Conservation (phyloP, 768 basidiomycete species). For the Mycena crocata region DNA sequence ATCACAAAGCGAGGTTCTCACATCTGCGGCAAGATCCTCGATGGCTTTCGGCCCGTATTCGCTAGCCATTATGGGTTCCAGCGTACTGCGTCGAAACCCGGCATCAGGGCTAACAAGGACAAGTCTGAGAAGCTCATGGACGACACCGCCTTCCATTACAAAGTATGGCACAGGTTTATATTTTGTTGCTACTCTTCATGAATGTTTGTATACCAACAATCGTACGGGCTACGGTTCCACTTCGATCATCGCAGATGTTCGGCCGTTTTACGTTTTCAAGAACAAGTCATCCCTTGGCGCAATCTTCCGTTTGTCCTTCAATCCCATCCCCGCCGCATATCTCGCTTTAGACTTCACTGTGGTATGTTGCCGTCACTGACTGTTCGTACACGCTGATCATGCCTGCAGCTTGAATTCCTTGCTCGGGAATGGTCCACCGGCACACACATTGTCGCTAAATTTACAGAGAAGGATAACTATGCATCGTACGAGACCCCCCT, state of each 20-base stretch:
- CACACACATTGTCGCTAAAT: background rate
- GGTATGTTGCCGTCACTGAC: background rate
- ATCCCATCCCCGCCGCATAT: background rate
- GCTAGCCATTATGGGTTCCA: slow-evolving; percentile 4
- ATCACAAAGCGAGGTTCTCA: slow-evolving; percentile 11
- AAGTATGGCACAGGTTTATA: background rate
- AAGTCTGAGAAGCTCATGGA: background rate
- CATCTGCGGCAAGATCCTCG: background rate
- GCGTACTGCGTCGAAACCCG: background rate
- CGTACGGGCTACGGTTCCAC: slow-evolving; percentile 1
- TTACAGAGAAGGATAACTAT: slow-evolving; percentile 8
- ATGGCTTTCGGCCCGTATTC: background rate
- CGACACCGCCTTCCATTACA: background rate
- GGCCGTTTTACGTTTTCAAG: background rate
- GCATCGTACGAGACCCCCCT: background rate
- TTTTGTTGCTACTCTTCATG: background rate
- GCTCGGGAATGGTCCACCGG: slow-evolving; percentile 1
- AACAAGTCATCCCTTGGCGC: background rate
- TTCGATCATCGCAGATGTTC: background rate
- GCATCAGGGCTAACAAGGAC: background rate
- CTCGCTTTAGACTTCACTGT: slow-evolving; percentile 2
- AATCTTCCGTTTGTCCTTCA: background rate
- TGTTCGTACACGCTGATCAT: background rate
- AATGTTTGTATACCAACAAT: background rate
- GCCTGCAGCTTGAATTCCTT: background rate